Conservation (phyloP, 306 rosid species). For the Luffa acutangula region DNA sequence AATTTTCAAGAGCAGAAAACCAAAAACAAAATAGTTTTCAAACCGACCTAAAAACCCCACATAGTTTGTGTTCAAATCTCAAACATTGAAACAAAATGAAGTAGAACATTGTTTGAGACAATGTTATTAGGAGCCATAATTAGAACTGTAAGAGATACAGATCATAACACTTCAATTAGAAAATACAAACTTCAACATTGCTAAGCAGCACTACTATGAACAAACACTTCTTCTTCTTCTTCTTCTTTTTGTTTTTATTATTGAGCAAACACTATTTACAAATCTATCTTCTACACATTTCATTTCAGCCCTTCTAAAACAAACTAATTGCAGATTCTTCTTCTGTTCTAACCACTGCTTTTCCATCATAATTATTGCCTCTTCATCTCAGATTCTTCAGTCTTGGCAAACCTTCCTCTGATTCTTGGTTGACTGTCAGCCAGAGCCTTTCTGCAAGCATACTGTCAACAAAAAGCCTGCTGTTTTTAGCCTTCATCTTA, state of each 20-base stretch:
- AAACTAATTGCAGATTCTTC: slow-evolving; percentile 19
- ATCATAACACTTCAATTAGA: not conserved
- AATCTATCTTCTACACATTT: slow-evolving; percentile 12
- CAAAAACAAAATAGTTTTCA: too few relatives aligned
- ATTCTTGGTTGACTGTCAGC: slow-evolving; percentile 98
- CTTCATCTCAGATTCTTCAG: slow-evolving; percentile 55
- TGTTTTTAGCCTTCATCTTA: not conserved
- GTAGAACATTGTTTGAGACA: not conserved
- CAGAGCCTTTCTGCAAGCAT: slow-evolving; percentile 98
- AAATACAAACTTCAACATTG: not conserved
- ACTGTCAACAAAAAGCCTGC: slow-evolving; percentile 27
- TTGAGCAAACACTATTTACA: slow-evolving; percentile 74
- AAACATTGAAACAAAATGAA: not conserved
- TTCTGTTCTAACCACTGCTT: slow-evolving; percentile 6
- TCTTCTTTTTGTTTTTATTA: slow-evolving; percentile 23
- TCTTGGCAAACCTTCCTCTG: slow-evolving; percentile 96
- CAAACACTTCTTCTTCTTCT: not conserved
- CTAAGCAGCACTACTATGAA: slow-evolving; percentile 4
- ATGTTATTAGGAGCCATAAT: not conserved
- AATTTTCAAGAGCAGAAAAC: too few relatives aligned
- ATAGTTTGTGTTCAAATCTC: not conserved
- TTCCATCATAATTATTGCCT: slow-evolving; percentile 30
- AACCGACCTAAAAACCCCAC: not conserved
- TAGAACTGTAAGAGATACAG: not conserved
- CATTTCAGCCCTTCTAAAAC: slow-evolving; percentile 17